These are phyloP conservation scores for Sporothrix humicola DNA, from an alignment of 2,329 filamentous ascomycete species.

Conservation along the genomic window DNA sequence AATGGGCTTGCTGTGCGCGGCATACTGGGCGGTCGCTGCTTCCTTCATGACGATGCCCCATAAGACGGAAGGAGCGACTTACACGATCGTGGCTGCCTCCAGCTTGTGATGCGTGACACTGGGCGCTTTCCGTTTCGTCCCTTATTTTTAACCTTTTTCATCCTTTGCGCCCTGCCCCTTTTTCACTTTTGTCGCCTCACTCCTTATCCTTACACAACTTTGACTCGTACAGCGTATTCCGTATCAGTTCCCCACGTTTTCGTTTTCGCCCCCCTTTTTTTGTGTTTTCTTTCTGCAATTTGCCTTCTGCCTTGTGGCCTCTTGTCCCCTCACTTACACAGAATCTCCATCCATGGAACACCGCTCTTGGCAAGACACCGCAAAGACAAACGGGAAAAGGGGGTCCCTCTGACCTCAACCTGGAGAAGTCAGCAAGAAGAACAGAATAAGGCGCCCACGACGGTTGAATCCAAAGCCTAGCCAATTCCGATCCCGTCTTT, in stretches of 20 bases:
- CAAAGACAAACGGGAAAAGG: neutral
- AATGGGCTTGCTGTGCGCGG: too few relatives aligned
- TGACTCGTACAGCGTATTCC: neutral
- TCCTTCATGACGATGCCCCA: neutral
- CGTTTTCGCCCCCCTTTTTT: neutral
- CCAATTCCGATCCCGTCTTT: conserved; percentile 7
- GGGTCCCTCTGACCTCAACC: neutral
- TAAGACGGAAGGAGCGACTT: conserved; percentile 24
- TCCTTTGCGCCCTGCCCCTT: too few relatives aligned
- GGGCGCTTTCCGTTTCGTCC: neutral
- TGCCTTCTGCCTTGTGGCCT: neutral
- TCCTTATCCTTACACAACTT: too few relatives aligned
- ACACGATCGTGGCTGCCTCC: neutral
- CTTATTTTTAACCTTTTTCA: neutral
- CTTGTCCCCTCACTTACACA: neutral
- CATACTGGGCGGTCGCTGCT: neutral
- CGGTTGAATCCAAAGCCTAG: neutral
- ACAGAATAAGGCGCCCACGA: neutral
- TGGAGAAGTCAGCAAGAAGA: neutral
- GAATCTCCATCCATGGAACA: conserved; percentile 3
- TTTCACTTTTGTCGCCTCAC: neutral
- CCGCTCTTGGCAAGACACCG: neutral
- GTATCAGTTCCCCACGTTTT: conserved; percentile 10
- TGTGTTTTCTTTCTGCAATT: neutral
- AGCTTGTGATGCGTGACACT: neutral